Evolutionary conservation across 495 filamentous ascomycete genomes (phyloP).

Genomic region (Extremus antarcticus): DNA sequence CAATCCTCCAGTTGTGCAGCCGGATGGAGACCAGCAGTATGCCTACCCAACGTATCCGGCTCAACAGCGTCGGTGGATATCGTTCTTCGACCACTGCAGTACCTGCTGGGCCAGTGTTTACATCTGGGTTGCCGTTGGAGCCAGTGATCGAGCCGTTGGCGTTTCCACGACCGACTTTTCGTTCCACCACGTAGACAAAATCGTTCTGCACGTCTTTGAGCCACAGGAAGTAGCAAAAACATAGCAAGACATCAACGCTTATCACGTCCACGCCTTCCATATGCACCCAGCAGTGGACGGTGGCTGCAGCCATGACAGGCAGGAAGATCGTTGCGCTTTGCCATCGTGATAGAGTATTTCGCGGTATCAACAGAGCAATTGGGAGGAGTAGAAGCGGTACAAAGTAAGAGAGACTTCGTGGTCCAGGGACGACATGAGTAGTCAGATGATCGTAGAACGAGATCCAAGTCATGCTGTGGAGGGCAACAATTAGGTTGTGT

Average conservation of each 20-base stretch:
- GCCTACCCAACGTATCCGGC: slow-evolving; percentile 12
- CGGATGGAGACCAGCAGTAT: slow-evolving; percentile 17
- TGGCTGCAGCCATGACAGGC: slow-evolving; percentile 6
- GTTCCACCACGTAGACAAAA: slow-evolving; percentile 8
- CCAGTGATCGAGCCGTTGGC: neutral
- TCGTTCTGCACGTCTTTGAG: slow-evolving; percentile 14
- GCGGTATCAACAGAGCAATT: slow-evolving; percentile 12
- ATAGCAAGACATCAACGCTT: slow-evolving; percentile 14
- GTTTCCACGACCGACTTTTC: neutral
- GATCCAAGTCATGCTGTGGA: neutral
- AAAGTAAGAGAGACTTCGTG: slow-evolving; percentile 15
- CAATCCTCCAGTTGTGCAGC: slow-evolving; percentile 17
- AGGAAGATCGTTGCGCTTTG: slow-evolving; percentile 15
- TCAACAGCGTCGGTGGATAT: slow-evolving; percentile 5
- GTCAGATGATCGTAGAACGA: slow-evolving; percentile 10
- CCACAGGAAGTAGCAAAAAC: slow-evolving; percentile 7
- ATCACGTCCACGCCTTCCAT: slow-evolving; percentile 20
- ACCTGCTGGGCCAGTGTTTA: neutral
- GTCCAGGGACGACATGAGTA: slow-evolving; percentile 13
- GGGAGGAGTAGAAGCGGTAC: slow-evolving; percentile 14
- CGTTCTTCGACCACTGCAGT: slow-evolving; percentile 1
- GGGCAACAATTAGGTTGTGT: too few species aligned
- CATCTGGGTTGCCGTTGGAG: neutral
- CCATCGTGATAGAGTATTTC: slow-evolving; percentile 12
- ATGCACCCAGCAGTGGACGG: slow-evolving; percentile 7